phyloP scores from a whole-genome alignment of 495 filamentous ascomycete species.

The Trichoderma asperelloides region DNA sequence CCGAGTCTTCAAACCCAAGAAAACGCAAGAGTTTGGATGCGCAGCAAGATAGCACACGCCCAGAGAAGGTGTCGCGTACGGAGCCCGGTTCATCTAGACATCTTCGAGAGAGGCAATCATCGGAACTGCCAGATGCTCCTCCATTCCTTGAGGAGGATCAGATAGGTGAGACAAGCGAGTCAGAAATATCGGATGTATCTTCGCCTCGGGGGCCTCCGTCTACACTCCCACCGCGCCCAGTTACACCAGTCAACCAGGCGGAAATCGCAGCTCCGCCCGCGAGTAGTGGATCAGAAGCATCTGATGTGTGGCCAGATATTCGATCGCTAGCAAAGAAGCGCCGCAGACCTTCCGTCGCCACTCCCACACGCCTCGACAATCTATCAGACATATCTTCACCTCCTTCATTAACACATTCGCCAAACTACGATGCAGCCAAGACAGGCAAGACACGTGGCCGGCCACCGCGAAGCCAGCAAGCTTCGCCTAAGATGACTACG shows the following conservation, averaged over 20 bases:
- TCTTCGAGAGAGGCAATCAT: background rate
- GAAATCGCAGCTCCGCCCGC: slow-evolving; percentile 37
- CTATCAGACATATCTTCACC: slow-evolving; percentile 39
- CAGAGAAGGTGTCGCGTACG: slow-evolving; percentile 12
- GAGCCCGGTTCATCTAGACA: background rate
- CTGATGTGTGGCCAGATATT: slow-evolving; percentile 29
- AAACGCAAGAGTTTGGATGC: slow-evolving; percentile 39
- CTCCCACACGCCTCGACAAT: slow-evolving; percentile 16
- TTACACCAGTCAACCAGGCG: slow-evolving; percentile 19
- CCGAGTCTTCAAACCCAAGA: slow-evolving; percentile 24
- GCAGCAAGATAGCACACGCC: slow-evolving; percentile 23
- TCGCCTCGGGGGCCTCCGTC: slow-evolving; percentile 21
- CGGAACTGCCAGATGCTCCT: slow-evolving; percentile 7
- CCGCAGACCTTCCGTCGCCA: slow-evolving; percentile 20
- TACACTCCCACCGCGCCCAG: slow-evolving; percentile 14
- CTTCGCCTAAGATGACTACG: slow-evolving; percentile 28
- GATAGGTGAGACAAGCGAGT: slow-evolving; percentile 9
- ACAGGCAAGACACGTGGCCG: slow-evolving; percentile 17
- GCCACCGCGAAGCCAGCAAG: slow-evolving; percentile 16
- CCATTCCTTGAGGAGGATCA: slow-evolving; percentile 10
- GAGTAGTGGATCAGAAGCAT: slow-evolving; percentile 29
- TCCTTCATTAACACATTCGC: slow-evolving; percentile 42
- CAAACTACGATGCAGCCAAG: slow-evolving; percentile 26
- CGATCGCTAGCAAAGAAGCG: slow-evolving; percentile 26
- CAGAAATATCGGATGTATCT: slow-evolving; percentile 20